Conservation (phyloP, 139 green algal genomes). For the Chlorella ohadii region DNA sequence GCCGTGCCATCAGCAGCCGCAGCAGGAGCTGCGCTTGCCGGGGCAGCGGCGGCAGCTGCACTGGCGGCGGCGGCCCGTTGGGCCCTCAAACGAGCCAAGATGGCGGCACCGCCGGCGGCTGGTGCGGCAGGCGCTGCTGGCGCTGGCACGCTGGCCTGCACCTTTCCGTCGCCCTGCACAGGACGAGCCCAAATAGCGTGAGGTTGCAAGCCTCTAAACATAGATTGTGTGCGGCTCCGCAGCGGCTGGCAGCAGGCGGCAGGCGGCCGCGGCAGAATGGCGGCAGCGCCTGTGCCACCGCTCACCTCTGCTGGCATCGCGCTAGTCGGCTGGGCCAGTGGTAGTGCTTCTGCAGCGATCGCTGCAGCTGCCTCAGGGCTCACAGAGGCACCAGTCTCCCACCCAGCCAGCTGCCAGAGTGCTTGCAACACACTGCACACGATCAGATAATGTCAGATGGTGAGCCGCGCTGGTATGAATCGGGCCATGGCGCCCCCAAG, state of each 20-base stretch:
- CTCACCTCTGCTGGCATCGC: conserved; percentile 6
- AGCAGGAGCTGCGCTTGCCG: neutral
- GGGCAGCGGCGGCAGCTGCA: neutral
- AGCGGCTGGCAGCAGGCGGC: neutral
- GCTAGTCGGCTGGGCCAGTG: too few species aligned
- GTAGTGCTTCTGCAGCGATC: too few species aligned
- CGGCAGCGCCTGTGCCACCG: neutral
- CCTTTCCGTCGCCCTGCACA: neutral
- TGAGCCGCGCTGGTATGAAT: too few species aligned
- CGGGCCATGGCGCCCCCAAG: too few species aligned
- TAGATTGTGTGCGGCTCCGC: neutral
- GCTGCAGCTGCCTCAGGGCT: too few species aligned
- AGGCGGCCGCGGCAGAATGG: neutral
- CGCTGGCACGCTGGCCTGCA: neutral
- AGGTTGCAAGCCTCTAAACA: too few species aligned
- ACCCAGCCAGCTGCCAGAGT: too few species aligned
- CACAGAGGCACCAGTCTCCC: too few species aligned
- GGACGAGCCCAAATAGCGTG: too few species aligned
- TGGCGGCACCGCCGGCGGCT: conserved; percentile 38
- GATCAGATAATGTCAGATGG: too few species aligned
- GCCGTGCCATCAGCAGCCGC: neutral
- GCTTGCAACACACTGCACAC: too few species aligned
- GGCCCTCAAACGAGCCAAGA: conserved; percentile 40
- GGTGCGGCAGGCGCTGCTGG: neutral
- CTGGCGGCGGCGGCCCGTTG: neutral